These are phyloP conservation scores for Kregervanrija fluxuum DNA, from an alignment of 805 yeast genomes.

Conservation along the genomic window DNA sequence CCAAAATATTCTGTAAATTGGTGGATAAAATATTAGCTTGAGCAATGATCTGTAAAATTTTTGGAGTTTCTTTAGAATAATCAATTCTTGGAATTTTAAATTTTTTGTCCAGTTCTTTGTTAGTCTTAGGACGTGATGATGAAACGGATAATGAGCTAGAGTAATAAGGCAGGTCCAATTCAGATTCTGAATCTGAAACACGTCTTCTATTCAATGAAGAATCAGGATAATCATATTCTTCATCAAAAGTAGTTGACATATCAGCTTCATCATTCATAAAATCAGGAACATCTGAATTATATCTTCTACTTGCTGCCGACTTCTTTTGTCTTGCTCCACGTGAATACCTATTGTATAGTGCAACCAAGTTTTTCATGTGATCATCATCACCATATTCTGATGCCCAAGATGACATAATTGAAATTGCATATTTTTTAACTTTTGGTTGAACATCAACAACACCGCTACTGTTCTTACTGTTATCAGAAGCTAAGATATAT, in stretches of 20 bases:
- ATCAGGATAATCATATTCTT: slow-evolving; percentile 19
- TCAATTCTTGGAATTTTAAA: slow-evolving; percentile 64
- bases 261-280: slow-evolving; percentile 51
- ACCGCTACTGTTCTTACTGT: no score
- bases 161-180: neutral
- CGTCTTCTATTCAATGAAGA: neutral
- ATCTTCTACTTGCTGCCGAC: slow-evolving; percentile 5
- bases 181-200: neutral
- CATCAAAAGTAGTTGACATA: slow-evolving; percentile 30
- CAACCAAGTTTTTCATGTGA: slow-evolving; percentile 42
- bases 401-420: slow-evolving; percentile 63
- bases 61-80: slow-evolving; percentile 64
- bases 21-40: slow-evolving; percentile 72
- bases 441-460: slow-evolving; percentile 25
- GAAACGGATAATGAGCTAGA: neutral
- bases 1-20: slow-evolving; percentile 53
- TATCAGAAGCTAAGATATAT: slow-evolving; percentile 27
- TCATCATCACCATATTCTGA: slow-evolving; percentile 42
- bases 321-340: slow-evolving; percentile 1
- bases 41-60: slow-evolving; percentile 59
- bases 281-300: slow-evolving; percentile 23
- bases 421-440: slow-evolving; percentile 41
- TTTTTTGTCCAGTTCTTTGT: slow-evolving; percentile 36
- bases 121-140: slow-evolving; percentile 15
- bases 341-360: slow-evolving; percentile 30